phyloP scores from a whole-genome alignment of 768 basidiomycete genomes.

The Tylopilus balloui region DNA sequence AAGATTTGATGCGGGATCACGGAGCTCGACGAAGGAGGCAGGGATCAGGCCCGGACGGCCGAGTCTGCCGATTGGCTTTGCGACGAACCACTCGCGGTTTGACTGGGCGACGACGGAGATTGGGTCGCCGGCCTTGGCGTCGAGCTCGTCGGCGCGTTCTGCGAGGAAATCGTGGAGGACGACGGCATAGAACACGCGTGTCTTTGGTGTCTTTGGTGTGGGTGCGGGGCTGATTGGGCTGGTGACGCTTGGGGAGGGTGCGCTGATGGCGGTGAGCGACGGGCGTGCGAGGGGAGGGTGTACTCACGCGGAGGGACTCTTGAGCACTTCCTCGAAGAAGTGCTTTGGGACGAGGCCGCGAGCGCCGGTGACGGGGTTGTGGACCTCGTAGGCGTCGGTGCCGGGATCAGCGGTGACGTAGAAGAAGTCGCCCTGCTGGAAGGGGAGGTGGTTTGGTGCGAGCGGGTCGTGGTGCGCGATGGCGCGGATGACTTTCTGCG shows the following conservation, averaged over 20 bases:
- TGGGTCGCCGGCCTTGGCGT: conserved; percentile 88
- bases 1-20: conserved; percentile 83
- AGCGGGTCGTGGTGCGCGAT: conserved; percentile 58
- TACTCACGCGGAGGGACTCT: conserved; percentile 50
- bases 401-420: conserved; percentile 81
- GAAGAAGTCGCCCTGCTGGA: conserved; percentile 95
- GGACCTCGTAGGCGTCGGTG: conserved; percentile 77
- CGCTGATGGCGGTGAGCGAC: conserved; percentile 23
- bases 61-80: conserved; percentile 92
- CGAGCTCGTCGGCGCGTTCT: conserved; percentile 95
- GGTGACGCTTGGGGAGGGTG: conserved; percentile 39
- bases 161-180: conserved; percentile 94
- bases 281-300: not conserved
- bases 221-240: conserved; percentile 28
- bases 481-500: conserved; percentile 94
- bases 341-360: conserved; percentile 85
- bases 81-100: conserved; percentile 99
- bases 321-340: conserved; percentile 89
- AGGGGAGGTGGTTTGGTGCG: conserved; percentile 82
- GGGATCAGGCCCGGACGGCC: conserved; percentile 97
- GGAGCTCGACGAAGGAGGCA: conserved; percentile 93
- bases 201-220: conserved; percentile 35
- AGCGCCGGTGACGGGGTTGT: conserved; percentile 88
- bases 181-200: conserved; percentile 85
- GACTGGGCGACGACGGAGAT: conserved; percentile 98